Conservation (phyloP, 257 asterid species). For the Dorcoceras hygrometricum region DNA sequence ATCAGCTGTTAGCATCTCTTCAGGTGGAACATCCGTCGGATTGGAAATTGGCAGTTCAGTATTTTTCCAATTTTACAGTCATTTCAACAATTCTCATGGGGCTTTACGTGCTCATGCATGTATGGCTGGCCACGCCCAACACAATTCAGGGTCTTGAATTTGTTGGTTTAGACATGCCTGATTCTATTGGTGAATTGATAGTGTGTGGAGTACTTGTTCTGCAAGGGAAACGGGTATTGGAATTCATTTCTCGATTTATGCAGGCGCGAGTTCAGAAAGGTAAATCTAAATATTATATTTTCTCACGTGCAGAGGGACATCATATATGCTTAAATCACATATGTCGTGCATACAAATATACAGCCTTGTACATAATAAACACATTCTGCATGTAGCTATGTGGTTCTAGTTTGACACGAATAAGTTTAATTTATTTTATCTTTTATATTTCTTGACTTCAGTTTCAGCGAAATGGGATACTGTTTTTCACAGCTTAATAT, state of each 20-base stretch:
- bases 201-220: conserved; percentile 84
- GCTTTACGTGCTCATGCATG: conserved; percentile 65
- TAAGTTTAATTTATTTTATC: neutral
- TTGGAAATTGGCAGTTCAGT: conserved; percentile 82
- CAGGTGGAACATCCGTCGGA: conserved; percentile 73
- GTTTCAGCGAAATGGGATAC: neutral
- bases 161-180: conserved; percentile 95
- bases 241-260: conserved; percentile 86
- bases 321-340: neutral
- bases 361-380: neutral
- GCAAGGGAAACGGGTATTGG: conserved; percentile 85
- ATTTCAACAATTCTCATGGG: conserved; percentile 63
- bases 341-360: too few relatives aligned
- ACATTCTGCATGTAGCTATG: neutral
- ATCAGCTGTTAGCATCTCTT: conserved; percentile 85
- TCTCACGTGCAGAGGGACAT: neutral
- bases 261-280: conserved; percentile 88
- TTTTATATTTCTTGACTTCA: neutral
- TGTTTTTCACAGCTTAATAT: conserved; percentile 8
- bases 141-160: conserved; percentile 93
- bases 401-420: neutral
- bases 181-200: conserved; percentile 88
- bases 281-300: conserved; percentile 30
- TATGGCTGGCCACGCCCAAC: conserved; percentile 67
- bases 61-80: conserved; percentile 81